phyloP scores from a whole-genome alignment of 2,329 filamentous ascomycete genomes.

The Fusarium sacchari region DNA sequence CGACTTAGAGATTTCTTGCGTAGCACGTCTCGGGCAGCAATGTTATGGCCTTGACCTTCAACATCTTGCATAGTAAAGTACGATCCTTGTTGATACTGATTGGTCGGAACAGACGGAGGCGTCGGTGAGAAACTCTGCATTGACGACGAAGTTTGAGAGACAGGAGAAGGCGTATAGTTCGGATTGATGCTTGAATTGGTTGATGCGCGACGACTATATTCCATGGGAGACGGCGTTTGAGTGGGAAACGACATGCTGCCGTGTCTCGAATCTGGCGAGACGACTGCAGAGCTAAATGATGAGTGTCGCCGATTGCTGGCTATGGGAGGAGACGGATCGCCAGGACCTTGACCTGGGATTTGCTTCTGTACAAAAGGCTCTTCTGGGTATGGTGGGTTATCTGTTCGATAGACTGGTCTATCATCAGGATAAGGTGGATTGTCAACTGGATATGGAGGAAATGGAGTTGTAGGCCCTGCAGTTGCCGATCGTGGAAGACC shows the following conservation, averaged over 20 bases:
- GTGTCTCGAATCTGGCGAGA: conserved; percentile 44
- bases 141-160: conserved; percentile 34
- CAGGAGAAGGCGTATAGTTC: conserved; percentile 39
- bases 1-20: conserved; percentile 38
- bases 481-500: conserved; percentile 32
- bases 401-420: neutral
- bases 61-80: conserved; percentile 34
- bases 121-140: conserved; percentile 28
- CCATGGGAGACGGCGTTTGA: conserved; percentile 46
- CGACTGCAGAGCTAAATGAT: conserved; percentile 37
- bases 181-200: conserved; percentile 30
- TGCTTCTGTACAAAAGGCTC: conserved; percentile 10
- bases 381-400: conserved; percentile 24
- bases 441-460: conserved; percentile 28
- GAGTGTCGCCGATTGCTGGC: conserved; percentile 38
- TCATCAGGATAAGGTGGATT: conserved; percentile 31
- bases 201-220: conserved; percentile 34
- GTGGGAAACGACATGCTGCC: conserved; percentile 41
- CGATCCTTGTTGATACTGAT: conserved; percentile 28
- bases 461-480: conserved; percentile 25
- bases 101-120: conserved; percentile 21
- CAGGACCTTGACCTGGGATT: neutral
- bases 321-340: neutral
- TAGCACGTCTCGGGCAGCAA: conserved; percentile 35
- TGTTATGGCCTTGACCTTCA: conserved; percentile 35